phyloP scores from a whole-genome alignment of 1,284 basidiomycete genomes.

The Cryptococcus depauperatus region DNA sequence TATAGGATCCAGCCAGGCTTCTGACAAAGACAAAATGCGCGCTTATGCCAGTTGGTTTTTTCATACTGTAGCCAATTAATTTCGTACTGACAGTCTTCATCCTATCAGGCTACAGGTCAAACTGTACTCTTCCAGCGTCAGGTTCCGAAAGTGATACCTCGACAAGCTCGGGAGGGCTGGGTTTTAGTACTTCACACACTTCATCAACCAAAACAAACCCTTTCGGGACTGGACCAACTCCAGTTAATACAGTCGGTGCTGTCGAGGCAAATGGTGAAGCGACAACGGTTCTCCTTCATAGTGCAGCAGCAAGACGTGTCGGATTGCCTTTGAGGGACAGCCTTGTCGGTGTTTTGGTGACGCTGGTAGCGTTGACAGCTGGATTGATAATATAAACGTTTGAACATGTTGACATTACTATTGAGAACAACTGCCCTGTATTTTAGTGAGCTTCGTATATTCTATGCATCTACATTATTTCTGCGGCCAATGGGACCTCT shows the following conservation, averaged over 20 bases:
- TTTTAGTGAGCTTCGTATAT: no score
- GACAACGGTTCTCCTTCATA: neutral
- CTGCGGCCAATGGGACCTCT: no score
- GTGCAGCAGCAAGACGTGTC: no score
- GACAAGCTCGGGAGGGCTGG: neutral
- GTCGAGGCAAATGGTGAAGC: constrained; percentile 1
- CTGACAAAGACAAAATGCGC: constrained; percentile 5
- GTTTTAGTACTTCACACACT: neutral
- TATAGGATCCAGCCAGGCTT: constrained; percentile 7
- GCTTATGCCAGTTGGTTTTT: constrained; percentile 9
- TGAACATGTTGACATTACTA: no score
- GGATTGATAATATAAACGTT: no score
- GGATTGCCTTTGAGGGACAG: no score
- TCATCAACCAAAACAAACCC: neutral
- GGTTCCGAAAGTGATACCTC: neutral
- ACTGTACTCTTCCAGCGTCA: neutral
- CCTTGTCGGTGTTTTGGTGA: no score
- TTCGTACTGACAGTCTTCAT: no score
- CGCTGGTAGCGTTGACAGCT: no score
- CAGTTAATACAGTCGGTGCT: neutral
- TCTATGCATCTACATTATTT: no score
- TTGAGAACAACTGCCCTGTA: no score
- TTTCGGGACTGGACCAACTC: neutral
- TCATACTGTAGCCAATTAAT: no score
- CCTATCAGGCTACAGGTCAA: constrained; percentile 12